phyloP scores from a whole-genome alignment of 2,329 filamentous ascomycete genomes.

The Graphium sp. region DNA sequence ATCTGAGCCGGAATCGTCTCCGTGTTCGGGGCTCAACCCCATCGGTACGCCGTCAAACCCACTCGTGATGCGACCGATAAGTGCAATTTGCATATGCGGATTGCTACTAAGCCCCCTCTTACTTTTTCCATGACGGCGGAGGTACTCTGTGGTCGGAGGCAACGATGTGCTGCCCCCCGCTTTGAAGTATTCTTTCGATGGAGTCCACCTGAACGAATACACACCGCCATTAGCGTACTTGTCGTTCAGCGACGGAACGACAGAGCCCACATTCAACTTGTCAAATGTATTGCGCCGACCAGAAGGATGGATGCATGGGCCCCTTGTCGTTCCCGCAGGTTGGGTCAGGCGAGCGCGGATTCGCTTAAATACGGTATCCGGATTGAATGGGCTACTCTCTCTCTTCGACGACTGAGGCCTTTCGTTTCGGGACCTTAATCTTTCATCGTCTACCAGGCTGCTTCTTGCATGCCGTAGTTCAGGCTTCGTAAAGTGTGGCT shows the following conservation, averaged over 20 bases:
- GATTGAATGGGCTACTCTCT: slow-evolving; percentile 38
- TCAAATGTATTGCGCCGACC: slow-evolving; percentile 32
- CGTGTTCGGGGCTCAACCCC: no score
- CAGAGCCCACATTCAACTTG: slow-evolving; percentile 34
- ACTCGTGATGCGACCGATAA: slow-evolving; percentile 19
- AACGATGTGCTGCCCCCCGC: no score
- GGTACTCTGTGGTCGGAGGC: slow-evolving; percentile 29
- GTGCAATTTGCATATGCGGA: slow-evolving; percentile 10
- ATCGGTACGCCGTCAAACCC: no score
- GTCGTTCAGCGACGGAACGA: slow-evolving; percentile 34
- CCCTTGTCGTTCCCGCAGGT: slow-evolving; percentile 8
- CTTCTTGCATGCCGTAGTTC: slow-evolving; percentile 42
- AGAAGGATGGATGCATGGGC: slow-evolving; percentile 6
- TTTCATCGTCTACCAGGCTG: slow-evolving; percentile 25
- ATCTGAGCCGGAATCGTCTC: slow-evolving; percentile 22
- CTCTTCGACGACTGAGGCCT: slow-evolving; percentile 24
- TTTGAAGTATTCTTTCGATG: slow-evolving; percentile 13
- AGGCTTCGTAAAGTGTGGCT: slow-evolving; percentile 35
- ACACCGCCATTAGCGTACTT: slow-evolving; percentile 41
- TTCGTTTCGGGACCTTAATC: slow-evolving; percentile 9
- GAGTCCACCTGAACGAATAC: slow-evolving; percentile 26
- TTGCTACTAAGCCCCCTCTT: slow-evolving; percentile 16
- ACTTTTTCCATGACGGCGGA: slow-evolving; percentile 26
- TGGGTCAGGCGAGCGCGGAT: slow-evolving; percentile 28
- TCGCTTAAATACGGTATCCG: slow-evolving; percentile 40